phyloP scores from a whole-genome alignment of 2,329 filamentous ascomycete species.

The Huntiella moniliformis region DNA sequence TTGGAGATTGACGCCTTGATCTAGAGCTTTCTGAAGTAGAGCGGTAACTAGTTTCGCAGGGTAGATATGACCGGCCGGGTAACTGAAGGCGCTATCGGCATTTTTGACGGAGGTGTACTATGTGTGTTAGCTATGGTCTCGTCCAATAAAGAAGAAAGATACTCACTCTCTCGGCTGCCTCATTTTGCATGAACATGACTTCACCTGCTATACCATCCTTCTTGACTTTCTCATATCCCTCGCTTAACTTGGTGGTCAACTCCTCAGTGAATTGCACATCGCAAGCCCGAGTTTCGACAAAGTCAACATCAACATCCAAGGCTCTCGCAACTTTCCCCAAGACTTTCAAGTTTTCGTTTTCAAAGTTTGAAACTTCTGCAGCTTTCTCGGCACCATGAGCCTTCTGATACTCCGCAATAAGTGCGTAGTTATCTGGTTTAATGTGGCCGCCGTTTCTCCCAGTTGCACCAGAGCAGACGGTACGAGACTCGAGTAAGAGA shows the following conservation, averaged over 20 bases:
- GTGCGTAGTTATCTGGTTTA: conserved; percentile 13
- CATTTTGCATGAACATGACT: conserved; percentile 4
- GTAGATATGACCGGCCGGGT: conserved; percentile 14
- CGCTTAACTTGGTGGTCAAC: conserved; percentile 14
- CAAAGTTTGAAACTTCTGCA: conserved; percentile 15
- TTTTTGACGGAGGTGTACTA: conserved; percentile 20
- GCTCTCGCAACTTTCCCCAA: conserved; percentile 21
- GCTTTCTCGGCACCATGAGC: conserved; percentile 13
- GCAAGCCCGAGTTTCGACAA: conserved; percentile 22
- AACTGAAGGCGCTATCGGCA: conserved; percentile 19
- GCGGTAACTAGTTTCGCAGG: conserved; percentile 14
- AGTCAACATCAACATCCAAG: conserved; percentile 25
- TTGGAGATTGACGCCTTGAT: conserved; percentile 13
- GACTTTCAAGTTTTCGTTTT: conserved; percentile 13
- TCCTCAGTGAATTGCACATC: conserved; percentile 21
- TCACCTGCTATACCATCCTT: conserved; percentile 14
- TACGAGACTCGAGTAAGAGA: conserved; percentile 19
- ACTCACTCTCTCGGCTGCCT: conserved; percentile 2
- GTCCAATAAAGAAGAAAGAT: not conserved
- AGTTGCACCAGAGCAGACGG: conserved; percentile 21
- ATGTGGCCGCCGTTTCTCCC: conserved; percentile 19
- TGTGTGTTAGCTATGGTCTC: not conserved
- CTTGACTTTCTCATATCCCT: conserved; percentile 18
- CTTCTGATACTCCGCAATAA: conserved; percentile 12
- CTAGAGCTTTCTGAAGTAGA: conserved; percentile 2